Percentiles rank a stretch among this genome's conserved stretches.
These are phyloP conservation scores for Claviceps africana DNA, from an alignment of 2,329 filamentous ascomycete genomes.

Conservation along the genomic window DNA sequence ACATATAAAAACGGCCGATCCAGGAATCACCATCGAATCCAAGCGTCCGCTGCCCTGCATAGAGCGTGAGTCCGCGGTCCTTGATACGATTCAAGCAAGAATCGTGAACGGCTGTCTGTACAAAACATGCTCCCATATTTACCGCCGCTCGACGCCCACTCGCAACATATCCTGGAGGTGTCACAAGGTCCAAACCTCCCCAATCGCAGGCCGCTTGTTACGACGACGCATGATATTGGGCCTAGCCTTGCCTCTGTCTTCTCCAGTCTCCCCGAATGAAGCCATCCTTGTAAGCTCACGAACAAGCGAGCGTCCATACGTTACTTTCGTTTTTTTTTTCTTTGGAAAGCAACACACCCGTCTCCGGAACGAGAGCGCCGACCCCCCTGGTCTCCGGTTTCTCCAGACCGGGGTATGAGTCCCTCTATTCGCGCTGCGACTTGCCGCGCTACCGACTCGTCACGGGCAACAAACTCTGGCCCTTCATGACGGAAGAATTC, in stretches of 20 bases:
- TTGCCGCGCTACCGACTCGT: neutral
- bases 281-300: neutral
- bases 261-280: neutral
- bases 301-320: neutral
- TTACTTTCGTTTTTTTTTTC: neutral
- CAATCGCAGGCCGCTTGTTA: conserved; percentile 1
- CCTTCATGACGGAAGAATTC: conserved; percentile 1
- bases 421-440: neutral
- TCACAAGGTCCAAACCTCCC: neutral
- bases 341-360: neutral
- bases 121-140: neutral
- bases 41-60: neutral
- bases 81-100: conserved; percentile 5
- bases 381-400: neutral
- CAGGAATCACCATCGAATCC: neutral
- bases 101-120: neutral
- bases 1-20: neutral
- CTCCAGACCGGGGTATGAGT: neutral
- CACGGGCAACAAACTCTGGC: neutral
- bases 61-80: neutral
- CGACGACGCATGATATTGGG: neutral
- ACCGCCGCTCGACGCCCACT: neutral
- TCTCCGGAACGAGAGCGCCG: neutral
- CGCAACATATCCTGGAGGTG: neutral
- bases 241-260: neutral